Conservation (phyloP, 2,329 filamentous ascomycete species). For the Pseudogymnoascus sp. region DNA sequence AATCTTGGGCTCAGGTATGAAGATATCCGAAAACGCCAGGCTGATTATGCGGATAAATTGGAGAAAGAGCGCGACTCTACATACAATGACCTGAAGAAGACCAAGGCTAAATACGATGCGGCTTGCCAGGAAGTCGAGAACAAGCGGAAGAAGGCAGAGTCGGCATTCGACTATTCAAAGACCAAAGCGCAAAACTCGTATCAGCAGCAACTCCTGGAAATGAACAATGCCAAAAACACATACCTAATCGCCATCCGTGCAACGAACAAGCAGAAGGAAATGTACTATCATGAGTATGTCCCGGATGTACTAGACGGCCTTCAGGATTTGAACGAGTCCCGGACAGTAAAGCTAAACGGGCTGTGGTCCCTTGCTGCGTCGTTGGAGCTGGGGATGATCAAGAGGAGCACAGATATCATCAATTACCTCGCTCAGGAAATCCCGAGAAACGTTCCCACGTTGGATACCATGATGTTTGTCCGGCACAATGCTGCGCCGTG, state of each 20-base stretch:
- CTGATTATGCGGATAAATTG: conserved; percentile 80
- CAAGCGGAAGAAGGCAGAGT: conserved; percentile 89
- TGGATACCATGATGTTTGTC: conserved; percentile 98
- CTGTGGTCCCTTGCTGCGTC: conserved; percentile 76
- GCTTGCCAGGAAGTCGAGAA: conserved; percentile 92
- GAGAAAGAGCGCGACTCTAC: conserved; percentile 81
- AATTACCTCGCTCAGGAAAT: conserved; percentile 73
- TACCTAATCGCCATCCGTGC: conserved; percentile 95
- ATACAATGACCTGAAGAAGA: conserved; percentile 80
- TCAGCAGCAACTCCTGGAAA: conserved; percentile 85
- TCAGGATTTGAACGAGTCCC: conserved; percentile 88
- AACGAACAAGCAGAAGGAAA: conserved; percentile 95
- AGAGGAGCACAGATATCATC: conserved; percentile 65
- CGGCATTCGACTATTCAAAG: conserved; percentile 79
- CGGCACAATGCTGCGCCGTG: conserved; percentile 79
- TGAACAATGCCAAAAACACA: conserved; percentile 98
- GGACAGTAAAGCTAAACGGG: conserved; percentile 73
- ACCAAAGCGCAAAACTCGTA: conserved; percentile 84
- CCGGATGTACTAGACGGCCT: conserved; percentile 89
- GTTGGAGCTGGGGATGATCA: conserved; percentile 73
- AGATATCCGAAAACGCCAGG: conserved; percentile 84
- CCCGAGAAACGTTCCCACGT: conserved; percentile 73
- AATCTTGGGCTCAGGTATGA: conserved; percentile 69
- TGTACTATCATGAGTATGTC: conserved; percentile 94
- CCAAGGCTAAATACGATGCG: conserved; percentile 86